These are phyloP conservation scores for Schizochytrium sp. DNA, from an alignment of 108 stramenopile genomes.

Conservation along the genomic window DNA sequence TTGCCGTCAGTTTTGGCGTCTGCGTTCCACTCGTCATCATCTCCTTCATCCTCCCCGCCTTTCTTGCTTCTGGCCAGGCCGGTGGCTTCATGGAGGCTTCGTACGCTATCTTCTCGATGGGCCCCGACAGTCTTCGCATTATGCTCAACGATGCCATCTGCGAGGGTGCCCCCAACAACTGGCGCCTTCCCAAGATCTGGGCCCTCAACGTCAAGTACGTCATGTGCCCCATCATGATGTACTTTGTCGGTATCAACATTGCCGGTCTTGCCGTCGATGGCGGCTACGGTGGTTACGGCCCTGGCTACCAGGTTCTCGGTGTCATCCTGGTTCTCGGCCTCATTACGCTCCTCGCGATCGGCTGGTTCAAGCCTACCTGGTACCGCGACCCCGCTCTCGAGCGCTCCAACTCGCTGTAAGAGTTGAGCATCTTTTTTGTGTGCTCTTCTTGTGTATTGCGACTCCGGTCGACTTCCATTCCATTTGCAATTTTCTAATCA, in stretches of 20 bases:
- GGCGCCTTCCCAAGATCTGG: constrained; percentile 49
- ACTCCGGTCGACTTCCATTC: neutral
- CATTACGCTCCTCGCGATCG: neutral
- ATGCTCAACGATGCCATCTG: constrained; percentile 36
- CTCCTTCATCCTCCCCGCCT: constrained; percentile 33
- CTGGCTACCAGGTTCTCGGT: neutral
- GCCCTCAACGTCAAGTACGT: constrained; percentile 45
- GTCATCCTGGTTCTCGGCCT: neutral
- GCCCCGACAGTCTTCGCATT: constrained; percentile 38
- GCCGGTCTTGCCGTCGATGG: neutral
- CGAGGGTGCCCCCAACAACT: constrained; percentile 29
- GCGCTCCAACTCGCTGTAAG: neutral
- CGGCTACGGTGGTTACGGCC: neutral
- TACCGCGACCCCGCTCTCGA: neutral
- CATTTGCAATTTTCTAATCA: too few species aligned
- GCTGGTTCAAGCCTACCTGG: neutral
- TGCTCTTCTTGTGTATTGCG: neutral
- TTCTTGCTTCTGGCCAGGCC: constrained; percentile 12
- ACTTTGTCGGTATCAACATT: constrained; percentile 32
- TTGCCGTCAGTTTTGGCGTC: constrained; percentile 25
- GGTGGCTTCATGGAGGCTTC: constrained; percentile 38
- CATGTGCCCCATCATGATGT: constrained; percentile 50
- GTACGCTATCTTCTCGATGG: constrained; percentile 39
- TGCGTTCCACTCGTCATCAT: constrained; percentile 31
- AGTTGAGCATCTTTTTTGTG: neutral